phyloP scores from a whole-genome alignment of 306 rosid species.

The Notholithocarpus densiflorus region DNA sequence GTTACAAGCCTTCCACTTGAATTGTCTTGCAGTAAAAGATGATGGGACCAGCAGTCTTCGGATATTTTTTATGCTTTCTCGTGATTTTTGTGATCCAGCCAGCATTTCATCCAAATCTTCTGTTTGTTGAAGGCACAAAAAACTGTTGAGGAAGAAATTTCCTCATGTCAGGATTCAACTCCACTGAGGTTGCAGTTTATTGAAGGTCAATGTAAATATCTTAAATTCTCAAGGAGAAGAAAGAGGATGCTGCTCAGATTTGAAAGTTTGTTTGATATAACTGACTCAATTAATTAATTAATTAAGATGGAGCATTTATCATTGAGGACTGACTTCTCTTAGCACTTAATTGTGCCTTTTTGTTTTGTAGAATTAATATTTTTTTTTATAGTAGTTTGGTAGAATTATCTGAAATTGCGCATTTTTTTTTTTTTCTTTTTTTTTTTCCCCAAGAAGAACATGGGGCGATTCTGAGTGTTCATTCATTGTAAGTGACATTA shows the following conservation, averaged over 20 bases:
- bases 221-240: not conserved
- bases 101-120: not conserved
- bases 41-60: not conserved
- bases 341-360: not conserved
- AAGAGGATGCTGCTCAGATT: not conserved
- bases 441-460: too few relatives aligned
- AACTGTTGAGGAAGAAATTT: not conserved
- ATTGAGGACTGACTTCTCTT: not conserved
- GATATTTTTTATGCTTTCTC: not conserved
- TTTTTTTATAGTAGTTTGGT: too few relatives aligned
- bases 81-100: not conserved
- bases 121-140: not conserved
- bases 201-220: not conserved
- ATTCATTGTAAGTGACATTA: not conserved
- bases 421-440: not conserved
- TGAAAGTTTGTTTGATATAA: too few relatives aligned
- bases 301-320: not conserved
- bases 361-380: not conserved
- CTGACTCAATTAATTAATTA: not conserved
- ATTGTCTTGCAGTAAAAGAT: slow-evolving; percentile 7
- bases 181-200: not conserved
- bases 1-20: slow-evolving; percentile 5
- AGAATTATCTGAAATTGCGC: not conserved
- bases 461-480: not conserved
- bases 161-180: not conserved